Conservation (phyloP, 495 filamentous ascomycete genomes). For the Penicillium waksmanii region DNA sequence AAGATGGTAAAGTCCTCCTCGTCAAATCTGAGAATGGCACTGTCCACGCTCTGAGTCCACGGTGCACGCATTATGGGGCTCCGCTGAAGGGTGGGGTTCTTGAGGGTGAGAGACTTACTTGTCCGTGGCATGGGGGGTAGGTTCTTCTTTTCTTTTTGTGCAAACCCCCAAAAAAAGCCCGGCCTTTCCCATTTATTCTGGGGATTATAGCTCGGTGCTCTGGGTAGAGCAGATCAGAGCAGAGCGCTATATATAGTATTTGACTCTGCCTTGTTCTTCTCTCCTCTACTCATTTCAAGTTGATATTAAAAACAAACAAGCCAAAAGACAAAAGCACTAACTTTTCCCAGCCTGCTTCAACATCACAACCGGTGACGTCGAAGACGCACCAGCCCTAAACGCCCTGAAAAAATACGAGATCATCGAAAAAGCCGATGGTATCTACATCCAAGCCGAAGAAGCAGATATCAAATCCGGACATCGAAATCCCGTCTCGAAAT, state of each 20-base stretch:
- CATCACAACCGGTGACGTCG: slow-evolving; percentile 84
- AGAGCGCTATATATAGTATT: too few relatives aligned
- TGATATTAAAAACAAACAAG: too few relatives aligned
- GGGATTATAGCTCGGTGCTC: too few relatives aligned
- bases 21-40: slow-evolving; percentile 69
- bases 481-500: slow-evolving; percentile 73
- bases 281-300: too few relatives aligned
- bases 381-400: slow-evolving; percentile 90
- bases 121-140: slow-evolving; percentile 94
- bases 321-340: background rate
- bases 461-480: slow-evolving; percentile 75
- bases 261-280: too few relatives aligned
- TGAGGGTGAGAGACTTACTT: slow-evolving; percentile 82
- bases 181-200: too few relatives aligned
- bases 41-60: slow-evolving; percentile 78
- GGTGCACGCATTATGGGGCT: slow-evolving; percentile 93
- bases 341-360: slow-evolving; percentile 79
- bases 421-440: slow-evolving; percentile 73
- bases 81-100: slow-evolving; percentile 84
- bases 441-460: slow-evolving; percentile 85
- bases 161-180: too few relatives aligned
- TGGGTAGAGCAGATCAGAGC: too few relatives aligned
- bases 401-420: slow-evolving; percentile 79
- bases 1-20: slow-evolving; percentile 82
- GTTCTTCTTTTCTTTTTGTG: slow-evolving; percentile 22